A percentile compares a stretch with the other conserved stretches of the same genome.
These are phyloP conservation scores for Globisporangium sylvaticum DNA, from an alignment of 352 stramenopile genomes.

Conservation along the genomic window DNA sequence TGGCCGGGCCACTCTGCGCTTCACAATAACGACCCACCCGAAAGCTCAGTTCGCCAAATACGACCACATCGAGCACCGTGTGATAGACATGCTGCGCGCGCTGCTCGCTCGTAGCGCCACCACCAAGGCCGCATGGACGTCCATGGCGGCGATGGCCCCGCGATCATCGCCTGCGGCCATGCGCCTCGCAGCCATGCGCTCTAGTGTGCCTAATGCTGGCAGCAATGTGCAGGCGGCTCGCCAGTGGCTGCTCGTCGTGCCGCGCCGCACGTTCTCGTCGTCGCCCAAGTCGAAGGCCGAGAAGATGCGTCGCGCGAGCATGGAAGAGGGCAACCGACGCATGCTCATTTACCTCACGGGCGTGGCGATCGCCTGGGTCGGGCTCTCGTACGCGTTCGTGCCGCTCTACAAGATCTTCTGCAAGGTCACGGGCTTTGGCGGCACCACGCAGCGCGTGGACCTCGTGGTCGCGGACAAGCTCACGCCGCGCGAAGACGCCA, in stretches of 20 bases:
- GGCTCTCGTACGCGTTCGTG: slow-evolving; percentile 95
- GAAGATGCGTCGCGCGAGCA: slow-evolving; percentile 36
- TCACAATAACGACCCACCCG: slow-evolving; percentile 24
- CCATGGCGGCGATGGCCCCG: background rate
- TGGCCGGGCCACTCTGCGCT: background rate
- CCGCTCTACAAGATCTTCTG: slow-evolving; percentile 99
- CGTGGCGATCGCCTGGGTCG: slow-evolving; percentile 92
- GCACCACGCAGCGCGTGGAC: slow-evolving; percentile 87
- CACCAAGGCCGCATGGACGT: background rate
- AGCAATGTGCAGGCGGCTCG: slow-evolving; percentile 13
- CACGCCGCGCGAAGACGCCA: slow-evolving; percentile 87
- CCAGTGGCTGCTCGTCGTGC: slow-evolving; percentile 7
- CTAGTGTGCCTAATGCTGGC: background rate
- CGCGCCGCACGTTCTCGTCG: slow-evolving; percentile 40
- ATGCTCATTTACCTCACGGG: slow-evolving; percentile 92
- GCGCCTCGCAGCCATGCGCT: background rate
- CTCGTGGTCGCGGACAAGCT: slow-evolving; percentile 81
- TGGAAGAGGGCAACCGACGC: slow-evolving; percentile 88
- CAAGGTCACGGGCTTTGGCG: slow-evolving; percentile 96
- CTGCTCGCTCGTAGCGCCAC: slow-evolving; percentile 8
- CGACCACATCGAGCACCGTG: slow-evolving; percentile 5
- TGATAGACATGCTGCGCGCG: slow-evolving; percentile 17
- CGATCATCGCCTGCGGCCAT: background rate
- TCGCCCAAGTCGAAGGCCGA: slow-evolving; percentile 42
- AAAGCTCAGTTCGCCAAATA: slow-evolving; percentile 21